A percentile compares a stretch with the other conserved stretches of the same genome.
Conservation (phyloP, 148 eudicot genomes). For the Polygonum maritimum region DNA sequence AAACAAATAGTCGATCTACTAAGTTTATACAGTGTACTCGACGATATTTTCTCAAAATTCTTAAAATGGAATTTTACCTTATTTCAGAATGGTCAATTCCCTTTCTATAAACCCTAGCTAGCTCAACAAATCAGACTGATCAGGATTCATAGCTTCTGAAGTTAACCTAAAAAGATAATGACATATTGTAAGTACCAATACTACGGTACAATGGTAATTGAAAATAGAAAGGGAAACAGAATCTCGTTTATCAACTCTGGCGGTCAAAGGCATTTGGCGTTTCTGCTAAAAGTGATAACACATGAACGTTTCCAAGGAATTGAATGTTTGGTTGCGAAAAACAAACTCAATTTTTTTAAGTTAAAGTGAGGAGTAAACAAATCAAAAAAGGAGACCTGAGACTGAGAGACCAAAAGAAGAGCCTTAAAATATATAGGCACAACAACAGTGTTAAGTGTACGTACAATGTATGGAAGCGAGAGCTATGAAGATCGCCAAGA, state of each 20-base stretch:
- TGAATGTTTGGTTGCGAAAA: slow-evolving; percentile 9
- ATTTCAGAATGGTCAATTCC: too few species aligned
- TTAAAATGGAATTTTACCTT: too few species aligned
- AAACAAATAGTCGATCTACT: too few species aligned
- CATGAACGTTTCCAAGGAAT: slow-evolving; percentile 7
- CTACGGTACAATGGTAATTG: slow-evolving; percentile 4
- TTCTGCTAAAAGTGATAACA: slow-evolving; percentile 23
- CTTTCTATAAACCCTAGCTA: too few species aligned
- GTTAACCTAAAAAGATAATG: slow-evolving; percentile 13
- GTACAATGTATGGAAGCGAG: slow-evolving; percentile 14
- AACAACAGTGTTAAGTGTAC: neutral
- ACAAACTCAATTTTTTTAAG: neutral
- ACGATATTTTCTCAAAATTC: too few species aligned
- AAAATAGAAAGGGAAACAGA: neutral
- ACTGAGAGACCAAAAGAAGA: neutral
- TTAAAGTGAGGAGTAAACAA: neutral
- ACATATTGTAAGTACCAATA: too few species aligned
- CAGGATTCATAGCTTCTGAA: neutral
- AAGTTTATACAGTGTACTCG: too few species aligned
- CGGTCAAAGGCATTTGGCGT: slow-evolving; percentile 39
- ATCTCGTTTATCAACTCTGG: slow-evolving; percentile 9
- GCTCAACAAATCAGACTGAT: too few species aligned
- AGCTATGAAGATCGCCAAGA: slow-evolving; percentile 15
- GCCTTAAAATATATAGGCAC: neutral
- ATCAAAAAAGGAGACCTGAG: slow-evolving; percentile 1